Percentiles rank a stretch among this genome's conserved stretches.
These are phyloP conservation scores for Saccharomycopsis capsularis DNA, from an alignment of 805 yeast species.

Conservation along the genomic window DNA sequence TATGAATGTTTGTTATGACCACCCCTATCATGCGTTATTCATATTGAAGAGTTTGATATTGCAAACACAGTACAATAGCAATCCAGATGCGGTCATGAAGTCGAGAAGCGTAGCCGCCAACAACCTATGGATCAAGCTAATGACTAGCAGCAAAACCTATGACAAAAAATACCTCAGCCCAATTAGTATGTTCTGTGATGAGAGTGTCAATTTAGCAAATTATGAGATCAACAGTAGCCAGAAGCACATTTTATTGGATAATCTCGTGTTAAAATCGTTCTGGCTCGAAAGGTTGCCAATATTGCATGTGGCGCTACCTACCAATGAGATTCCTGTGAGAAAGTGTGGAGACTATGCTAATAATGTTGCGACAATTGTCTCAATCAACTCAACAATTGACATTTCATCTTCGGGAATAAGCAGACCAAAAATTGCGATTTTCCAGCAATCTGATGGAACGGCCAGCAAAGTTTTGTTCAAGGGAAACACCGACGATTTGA, in stretches of 20 bases:
- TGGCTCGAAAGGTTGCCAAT: conserved; percentile 49
- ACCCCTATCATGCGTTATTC: conserved; percentile 72
- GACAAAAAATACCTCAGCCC: conserved; percentile 33
- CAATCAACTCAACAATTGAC: conserved; percentile 38
- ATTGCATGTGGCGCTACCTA: conserved; percentile 59
- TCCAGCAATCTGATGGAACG: conserved; percentile 52
- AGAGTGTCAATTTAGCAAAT: conserved; percentile 45
- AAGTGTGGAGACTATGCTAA: conserved; percentile 36
- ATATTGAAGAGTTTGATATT: conserved; percentile 50
- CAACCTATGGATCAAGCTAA: conserved; percentile 33
- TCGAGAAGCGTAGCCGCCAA: conserved; percentile 49
- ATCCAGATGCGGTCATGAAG: conserved; percentile 33
- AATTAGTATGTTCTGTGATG: conserved; percentile 44
- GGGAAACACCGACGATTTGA: conserved; percentile 81
- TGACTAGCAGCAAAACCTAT: conserved; percentile 24
- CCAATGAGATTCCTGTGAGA: conserved; percentile 37
- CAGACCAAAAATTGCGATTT: conserved; percentile 69
- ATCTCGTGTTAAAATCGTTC: conserved; percentile 41
- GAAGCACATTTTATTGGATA: conserved; percentile 23
- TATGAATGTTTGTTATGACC: conserved; percentile 39
- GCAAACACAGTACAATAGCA: conserved; percentile 31
- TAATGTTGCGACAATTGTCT: conserved; percentile 33
- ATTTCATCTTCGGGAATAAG: conserved; percentile 84
- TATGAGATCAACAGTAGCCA: conserved; percentile 28
- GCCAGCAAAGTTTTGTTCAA: conserved; percentile 59